Base-by-base conservation (phyloP, 2,329 filamentous ascomycete species). In the Coniochaeta prunicola region DNA sequence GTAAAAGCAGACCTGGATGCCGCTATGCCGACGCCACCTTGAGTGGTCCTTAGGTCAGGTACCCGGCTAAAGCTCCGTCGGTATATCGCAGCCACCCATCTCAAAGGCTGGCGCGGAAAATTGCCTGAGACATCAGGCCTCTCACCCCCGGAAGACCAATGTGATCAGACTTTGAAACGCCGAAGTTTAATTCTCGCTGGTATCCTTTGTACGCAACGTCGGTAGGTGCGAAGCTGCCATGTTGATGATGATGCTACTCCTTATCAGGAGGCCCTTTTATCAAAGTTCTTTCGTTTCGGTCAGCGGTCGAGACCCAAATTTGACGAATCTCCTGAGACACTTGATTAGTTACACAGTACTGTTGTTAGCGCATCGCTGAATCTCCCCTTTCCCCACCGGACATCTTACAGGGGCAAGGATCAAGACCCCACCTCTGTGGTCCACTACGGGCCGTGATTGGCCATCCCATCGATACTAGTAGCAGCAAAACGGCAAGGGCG, bases 361-460 rank as follows among this genome's bases (percentile, higher is more conserved):
- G 24, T 26, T 50, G 45, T 50, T 50, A 50, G 45, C 30, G 45
- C 45, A 50, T n/a, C 10, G 45, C 45, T 50, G 45, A 50, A 50
- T 50, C 30, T 50, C 45, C 45, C 45, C 45, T 50, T 50, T 50
- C 45, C 45, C 45, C 45, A 50, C 45, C 45, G 45, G 45, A 50
- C 45, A 28, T 28, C 24, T 50, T 13, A 30, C 45, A 50, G 45
- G 45, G 45, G 45, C 8, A 28, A 42, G 21, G 5, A 21, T 21
- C 17, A 30, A 50, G 28, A 9, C 24, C 24, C 45, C 45, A 50
- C 24, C 45, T 30, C 13, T 15, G 7, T 50, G 21, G 12, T 13
- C 6, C 45, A 3, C 24, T 28, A 2, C 9, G 45, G 30, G 13
- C 21, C 24, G 6, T 30, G 45, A 28, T 50, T 50, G 45, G 45